Evolutionary conservation across 768 basidiomycete species (phyloP), one percentile per base, ranked within the genome.

Genomic region (Pilatotrama ljubarskyi): DNA sequence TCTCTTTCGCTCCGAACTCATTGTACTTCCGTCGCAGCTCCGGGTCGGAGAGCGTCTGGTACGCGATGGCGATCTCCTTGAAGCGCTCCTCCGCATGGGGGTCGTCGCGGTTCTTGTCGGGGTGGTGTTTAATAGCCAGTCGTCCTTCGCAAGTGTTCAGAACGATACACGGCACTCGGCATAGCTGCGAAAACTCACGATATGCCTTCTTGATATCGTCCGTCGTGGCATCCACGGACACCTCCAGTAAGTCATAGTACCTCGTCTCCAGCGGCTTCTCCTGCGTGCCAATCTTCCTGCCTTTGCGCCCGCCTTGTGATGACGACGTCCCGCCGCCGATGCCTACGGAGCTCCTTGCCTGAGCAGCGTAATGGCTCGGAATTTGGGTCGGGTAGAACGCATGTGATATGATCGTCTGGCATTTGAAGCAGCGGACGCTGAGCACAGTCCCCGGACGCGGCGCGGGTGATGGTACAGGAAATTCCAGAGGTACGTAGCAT

Each of bases 131-230:
- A 74, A 96, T 94, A 2, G 93, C 93, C 51, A 93, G 79, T 6
- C 88, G 84, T 43, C 90, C 88, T 91, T 59, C 35, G 35, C 24
- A n/a, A 26, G 48, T 3, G 8, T 2, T 44, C 22, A 51, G 24
- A 7, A 18, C 32, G 9, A 20, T 32, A 40, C 14, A 48, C 25
- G 9, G 9, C 18, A 11, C 15, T 2, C 14, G 26, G 18, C 22
- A 36, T 35, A 26, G 20, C n/a, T n/a, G 42, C 17, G 11, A 26
- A 46, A 20, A 55, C 83, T 61, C 68, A 88, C 94, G 85, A 75
- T 96, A 95, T 2, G 94, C 90, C 71, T 90, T 94, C 81, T 95
- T 95, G 70, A 96, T 81, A 49, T 95, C 93, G 17, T 93, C 92
- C 4, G 82, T 81, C 15, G 87, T 86, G 7, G 93, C 93, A 62